Evolutionary conservation across 2,329 filamentous ascomycete genomes (phyloP), one percentile per base, ranked within the genome.

Genomic region (Microsporum ferrugineum): DNA sequence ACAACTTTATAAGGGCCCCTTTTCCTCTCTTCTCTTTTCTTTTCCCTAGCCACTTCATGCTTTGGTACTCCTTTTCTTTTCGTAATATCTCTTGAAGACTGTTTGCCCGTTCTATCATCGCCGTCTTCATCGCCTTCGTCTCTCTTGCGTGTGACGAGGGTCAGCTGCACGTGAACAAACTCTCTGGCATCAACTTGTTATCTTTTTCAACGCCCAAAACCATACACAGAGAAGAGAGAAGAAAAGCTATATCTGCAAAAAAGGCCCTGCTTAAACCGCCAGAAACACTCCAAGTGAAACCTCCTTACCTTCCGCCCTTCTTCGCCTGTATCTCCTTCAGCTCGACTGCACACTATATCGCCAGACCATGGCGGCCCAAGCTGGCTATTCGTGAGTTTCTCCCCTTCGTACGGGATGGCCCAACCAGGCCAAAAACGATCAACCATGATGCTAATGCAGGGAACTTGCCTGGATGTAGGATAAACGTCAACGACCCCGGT

Each of bases 401-500:
- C 67, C 67, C 66, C 66, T 62, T 36, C 14, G 6, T 55, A 3
- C 17, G 43, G 43, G 43, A 14, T 23, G 39, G 43, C 45, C 64
- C 31, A 55, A n/a, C 14, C 51, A 36, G 10, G 23, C 51, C 27
- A 31, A 17, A 31, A 33, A n/a, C 51, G 51, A 36, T 55, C 31
- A 34, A 7, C 14, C 12, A 55, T 33, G 17, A 17, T 38, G 57
- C 57, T 59, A 38, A 59, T 61, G 41, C 59, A 41, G 23, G 39
- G 8, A n/a, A 56, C 33, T 45, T 7, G 64, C n/a, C 59, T 57
- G 63, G 45, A 63, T 63, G 68, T 66, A 87, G 84, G 68, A 86
- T 87, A 74, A 88, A 87, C 73, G 85, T 88, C 64, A 88, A 88
- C 72, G 85, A 88, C 70, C 85, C 85, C 31, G 80, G 80, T 66